These are phyloP conservation scores for Carex arenaria DNA, from an alignment of 202 grass and related monocot genomes.

Conservation along the genomic window DNA sequence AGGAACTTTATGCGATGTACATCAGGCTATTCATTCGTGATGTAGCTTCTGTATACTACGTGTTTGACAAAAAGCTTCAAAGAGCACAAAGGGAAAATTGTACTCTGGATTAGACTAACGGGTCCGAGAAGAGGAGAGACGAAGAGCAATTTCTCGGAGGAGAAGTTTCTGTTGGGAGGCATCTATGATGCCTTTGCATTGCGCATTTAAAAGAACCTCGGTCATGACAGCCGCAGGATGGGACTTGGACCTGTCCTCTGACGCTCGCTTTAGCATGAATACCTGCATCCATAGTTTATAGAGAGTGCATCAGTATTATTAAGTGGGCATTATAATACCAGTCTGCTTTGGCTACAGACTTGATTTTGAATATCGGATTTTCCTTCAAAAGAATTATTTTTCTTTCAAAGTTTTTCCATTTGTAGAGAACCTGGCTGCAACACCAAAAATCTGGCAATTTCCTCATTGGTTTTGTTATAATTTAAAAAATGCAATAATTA, in stretches of 20 bases:
- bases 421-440: neutral
- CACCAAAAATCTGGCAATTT: neutral
- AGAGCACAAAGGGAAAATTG: neutral
- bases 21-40: neutral
- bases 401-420: neutral
- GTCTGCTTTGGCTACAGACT: neutral
- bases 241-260: constrained; percentile 49
- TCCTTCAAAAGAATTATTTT: neutral
- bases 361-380: neutral
- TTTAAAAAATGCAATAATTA: neutral
- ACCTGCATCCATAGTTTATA: constrained; percentile 37
- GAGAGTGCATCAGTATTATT: neutral
- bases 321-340: neutral
- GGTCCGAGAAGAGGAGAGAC: constrained; percentile 50
- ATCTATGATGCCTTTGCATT: constrained; percentile 82
- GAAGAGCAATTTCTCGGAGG: constrained; percentile 83
- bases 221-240: constrained; percentile 84
- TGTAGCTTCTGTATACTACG: neutral
- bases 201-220: constrained; percentile 77
- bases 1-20: neutral
- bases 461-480: neutral
- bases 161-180: constrained; percentile 74
- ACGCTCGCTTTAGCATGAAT: constrained; percentile 80
- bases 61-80: neutral
- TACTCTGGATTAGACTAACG: neutral